A percentile compares a stretch with the other conserved stretches of the same genome.
Evolutionary conservation across 768 basidiomycete genomes (phyloP).

Genomic region (Amanita thiersii): DNA sequence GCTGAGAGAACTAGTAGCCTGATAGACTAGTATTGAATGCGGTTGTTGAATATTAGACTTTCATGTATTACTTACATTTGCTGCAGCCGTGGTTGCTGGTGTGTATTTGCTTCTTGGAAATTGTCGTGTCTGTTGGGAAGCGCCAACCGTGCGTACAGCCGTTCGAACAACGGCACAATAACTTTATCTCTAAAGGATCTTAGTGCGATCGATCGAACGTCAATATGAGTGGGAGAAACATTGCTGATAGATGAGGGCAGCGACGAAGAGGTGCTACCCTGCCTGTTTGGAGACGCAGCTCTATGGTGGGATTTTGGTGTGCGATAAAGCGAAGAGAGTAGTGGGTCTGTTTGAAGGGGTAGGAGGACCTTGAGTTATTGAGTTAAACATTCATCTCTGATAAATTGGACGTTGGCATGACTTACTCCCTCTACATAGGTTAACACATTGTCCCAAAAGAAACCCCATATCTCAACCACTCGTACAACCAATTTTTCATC

Average conservation of each 20-base stretch:
- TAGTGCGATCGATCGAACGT: conserved; percentile 75
- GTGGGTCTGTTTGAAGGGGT: conserved; percentile 30
- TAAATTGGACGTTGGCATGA: conserved; percentile 11
- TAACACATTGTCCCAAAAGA: conserved; percentile 88
- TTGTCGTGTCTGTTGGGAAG: conserved; percentile 47
- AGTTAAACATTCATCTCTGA: neutral
- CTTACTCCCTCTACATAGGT: conserved; percentile 84
- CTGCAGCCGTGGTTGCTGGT: conserved; percentile 64
- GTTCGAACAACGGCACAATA: conserved; percentile 54
- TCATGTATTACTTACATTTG: conserved; percentile 54
- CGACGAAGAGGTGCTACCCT: conserved; percentile 34
- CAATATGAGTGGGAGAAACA: conserved; percentile 48
- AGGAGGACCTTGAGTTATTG: conserved; percentile 21
- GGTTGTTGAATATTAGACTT: conserved; percentile 1
- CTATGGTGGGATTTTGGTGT: conserved; percentile 49
- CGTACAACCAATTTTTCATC: conserved; percentile 72
- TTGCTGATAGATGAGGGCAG: conserved; percentile 24
- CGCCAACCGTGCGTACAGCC: conserved; percentile 49
- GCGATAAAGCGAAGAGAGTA: conserved; percentile 64
- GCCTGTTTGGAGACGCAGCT: conserved; percentile 39
- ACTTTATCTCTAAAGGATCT: conserved; percentile 76
- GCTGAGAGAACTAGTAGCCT: conserved; percentile 75
- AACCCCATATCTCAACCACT: conserved; percentile 84
- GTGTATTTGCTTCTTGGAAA: conserved; percentile 43
- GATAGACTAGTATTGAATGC: conserved; percentile 6